Conservation (phyloP, 2,329 filamentous ascomycete genomes). For the Ophiocordyceps australis region DNA sequence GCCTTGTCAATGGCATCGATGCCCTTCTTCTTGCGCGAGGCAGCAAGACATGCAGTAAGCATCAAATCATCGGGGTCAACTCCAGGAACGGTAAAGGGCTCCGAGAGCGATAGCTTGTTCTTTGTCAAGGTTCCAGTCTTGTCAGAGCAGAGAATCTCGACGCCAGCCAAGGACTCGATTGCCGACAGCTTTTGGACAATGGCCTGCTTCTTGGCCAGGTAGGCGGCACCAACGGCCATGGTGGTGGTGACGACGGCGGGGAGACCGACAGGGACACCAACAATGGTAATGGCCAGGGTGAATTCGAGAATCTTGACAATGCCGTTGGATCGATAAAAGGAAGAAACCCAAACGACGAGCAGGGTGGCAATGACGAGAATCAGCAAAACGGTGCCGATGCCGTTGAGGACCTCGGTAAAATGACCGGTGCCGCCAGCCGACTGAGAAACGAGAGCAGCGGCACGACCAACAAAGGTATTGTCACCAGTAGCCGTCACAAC, state of each 20-base stretch:
- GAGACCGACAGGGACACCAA: slow-evolving; percentile 84
- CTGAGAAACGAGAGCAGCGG: slow-evolving; percentile 68
- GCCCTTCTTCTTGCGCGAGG: slow-evolving; percentile 88
- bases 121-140: slow-evolving; percentile 89
- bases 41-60: slow-evolving; percentile 78
- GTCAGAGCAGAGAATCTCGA: slow-evolving; percentile 87
- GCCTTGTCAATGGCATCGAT: slow-evolving; percentile 92
- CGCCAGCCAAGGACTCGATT: slow-evolving; percentile 82
- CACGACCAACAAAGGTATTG: slow-evolving; percentile 78
- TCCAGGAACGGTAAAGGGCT: slow-evolving; percentile 68
- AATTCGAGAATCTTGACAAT: slow-evolving; percentile 69
- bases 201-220: slow-evolving; percentile 81
- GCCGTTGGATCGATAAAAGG: slow-evolving; percentile 71
- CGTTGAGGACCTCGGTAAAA: slow-evolving; percentile 82
- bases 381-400: slow-evolving; percentile 65
- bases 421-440: slow-evolving; percentile 61
- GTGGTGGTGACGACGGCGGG: slow-evolving; percentile 87
- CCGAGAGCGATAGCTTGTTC: slow-evolving; percentile 79
- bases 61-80: slow-evolving; percentile 79
- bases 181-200: slow-evolving; percentile 87
- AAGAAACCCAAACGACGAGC: slow-evolving; percentile 68
- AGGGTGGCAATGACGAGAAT: slow-evolving; percentile 66
- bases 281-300: slow-evolving; percentile 77
- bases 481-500: slow-evolving; percentile 74
- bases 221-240: slow-evolving; percentile 85